Base-by-base conservation (phyloP, 495 filamentous ascomycete genomes). In the Aspergillus sparsus region DNA sequence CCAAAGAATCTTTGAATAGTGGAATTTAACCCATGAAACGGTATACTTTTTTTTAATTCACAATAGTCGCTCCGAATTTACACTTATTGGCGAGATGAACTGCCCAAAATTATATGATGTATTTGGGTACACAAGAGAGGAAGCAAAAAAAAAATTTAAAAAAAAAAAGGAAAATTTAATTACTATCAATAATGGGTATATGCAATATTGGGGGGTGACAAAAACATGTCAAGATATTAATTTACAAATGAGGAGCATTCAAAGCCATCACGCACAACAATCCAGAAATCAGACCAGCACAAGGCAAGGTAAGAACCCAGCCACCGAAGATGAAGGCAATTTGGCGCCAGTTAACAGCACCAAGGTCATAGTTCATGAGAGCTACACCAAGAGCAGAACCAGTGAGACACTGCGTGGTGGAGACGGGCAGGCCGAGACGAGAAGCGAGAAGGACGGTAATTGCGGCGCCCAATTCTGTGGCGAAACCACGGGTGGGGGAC, bases 401-500 rank as follows among this genome's bases (percentile, higher is more conserved):
- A 12, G 71, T 73, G 35, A 78, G 53, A 60, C 74, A 77, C 63
- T 77, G 72, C 4, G 74, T 77, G 1, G 74, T 78, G 4, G 69
- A 72, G 15, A 78, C 75, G 1, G 74, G 75, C 37, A 78, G 50
- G 1, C 72, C 80, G 27, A 88, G 75, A 16, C 83, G 74, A 12
- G 83, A 86, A 36, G 85, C 85, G n/a, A 90, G 64, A 44, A 90
- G 77, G 49, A 91, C 82, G 10, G 87, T 88, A 62, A 88, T 80
- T 44, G 85, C 87, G 0, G 85, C 81, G 13, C 88, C 88, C 6
- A 91, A 77, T 68, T 90, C 88, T 72, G 87, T 85, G 32, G 82
- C 82, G 69, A 83, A 90, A 18, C 87, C 88, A 61, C 86, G 80
- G 8, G 83, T 85, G 4, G 87, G 88, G 8, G 83, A 87, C 73